These are phyloP conservation scores for Calamus simplicifolius DNA, from an alignment of 176 grass and related monocot species.

Conservation along the genomic window DNA sequence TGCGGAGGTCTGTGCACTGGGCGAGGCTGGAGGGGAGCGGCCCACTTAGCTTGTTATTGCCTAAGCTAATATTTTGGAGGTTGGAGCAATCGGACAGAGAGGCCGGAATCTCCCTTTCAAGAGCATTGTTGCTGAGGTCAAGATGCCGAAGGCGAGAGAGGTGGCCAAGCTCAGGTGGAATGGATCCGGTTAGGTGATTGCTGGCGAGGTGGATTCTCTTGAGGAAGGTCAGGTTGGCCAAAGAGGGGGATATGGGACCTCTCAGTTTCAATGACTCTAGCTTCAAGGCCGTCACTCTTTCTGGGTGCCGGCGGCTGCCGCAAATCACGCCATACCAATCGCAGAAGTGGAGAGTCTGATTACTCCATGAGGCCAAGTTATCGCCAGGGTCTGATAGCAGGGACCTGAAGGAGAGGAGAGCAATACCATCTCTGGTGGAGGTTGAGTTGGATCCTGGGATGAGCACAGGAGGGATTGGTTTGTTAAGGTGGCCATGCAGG, in stretches of 20 bases:
- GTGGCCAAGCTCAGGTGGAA: conserved; percentile 25
- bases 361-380: conserved; percentile 26
- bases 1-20: too few relatives aligned
- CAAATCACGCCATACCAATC: conserved; percentile 31
- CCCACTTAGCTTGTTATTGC: neutral
- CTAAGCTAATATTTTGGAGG: neutral
- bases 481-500: too few relatives aligned
- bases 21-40: neutral
- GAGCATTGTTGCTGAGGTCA: conserved; percentile 46
- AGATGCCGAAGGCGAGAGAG: conserved; percentile 28
- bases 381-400: conserved; percentile 1
- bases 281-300: conserved; percentile 12
- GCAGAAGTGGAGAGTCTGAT: conserved; percentile 21
- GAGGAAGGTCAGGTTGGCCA: conserved; percentile 30
- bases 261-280: conserved; percentile 17
- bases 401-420: conserved; percentile 36
- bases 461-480: too few relatives aligned
- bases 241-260: conserved; percentile 21
- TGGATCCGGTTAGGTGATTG: conserved; percentile 27
- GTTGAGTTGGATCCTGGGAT: too few relatives aligned
- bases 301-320: neutral
- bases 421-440: neutral
- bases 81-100: conserved; percentile 10
- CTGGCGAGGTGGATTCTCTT: conserved; percentile 25
- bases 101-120: conserved; percentile 33